Evolutionary conservation across 306 rosid species (phyloP).

Genomic region (Pyrus communis): DNA sequence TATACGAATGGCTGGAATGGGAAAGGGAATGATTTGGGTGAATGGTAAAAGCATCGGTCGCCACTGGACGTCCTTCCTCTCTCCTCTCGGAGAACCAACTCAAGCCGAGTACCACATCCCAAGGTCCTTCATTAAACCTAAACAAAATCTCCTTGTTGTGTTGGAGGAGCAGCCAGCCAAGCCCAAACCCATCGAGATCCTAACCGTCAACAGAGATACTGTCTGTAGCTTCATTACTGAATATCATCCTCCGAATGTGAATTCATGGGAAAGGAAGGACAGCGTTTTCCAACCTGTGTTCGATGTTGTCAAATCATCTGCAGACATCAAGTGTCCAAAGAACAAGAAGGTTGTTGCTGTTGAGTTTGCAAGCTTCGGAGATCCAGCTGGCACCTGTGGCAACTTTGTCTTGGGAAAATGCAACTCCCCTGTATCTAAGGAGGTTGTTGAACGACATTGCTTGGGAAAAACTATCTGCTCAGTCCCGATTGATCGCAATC

Average conservation of each 20-base stretch:
- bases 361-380: constrained; percentile 15
- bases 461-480: background rate
- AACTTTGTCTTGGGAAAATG: constrained; percentile 1
- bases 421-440: background rate
- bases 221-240: constrained; percentile 7
- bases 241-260: constrained; percentile 3
- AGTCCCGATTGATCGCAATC: background rate
- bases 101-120: constrained; percentile 10
- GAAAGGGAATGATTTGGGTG: constrained; percentile 11
- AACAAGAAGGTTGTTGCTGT: background rate
- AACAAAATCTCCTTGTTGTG: background rate
- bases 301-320: background rate
- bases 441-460: background rate
- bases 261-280: background rate
- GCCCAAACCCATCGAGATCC: constrained; percentile 5
- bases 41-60: constrained; percentile 11
- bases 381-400: constrained; percentile 6
- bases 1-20: constrained; percentile 5
- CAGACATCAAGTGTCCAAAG: constrained; percentile 1
- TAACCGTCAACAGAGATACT: constrained; percentile 7
- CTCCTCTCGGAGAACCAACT: constrained; percentile 8
- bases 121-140: constrained; percentile 15
- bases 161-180: constrained; percentile 7
- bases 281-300: background rate
- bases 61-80: constrained; percentile 8